Evolutionary conservation across 2,329 filamentous ascomycete species (phyloP).

Genomic region (Aspergillus costaricaensis): DNA sequence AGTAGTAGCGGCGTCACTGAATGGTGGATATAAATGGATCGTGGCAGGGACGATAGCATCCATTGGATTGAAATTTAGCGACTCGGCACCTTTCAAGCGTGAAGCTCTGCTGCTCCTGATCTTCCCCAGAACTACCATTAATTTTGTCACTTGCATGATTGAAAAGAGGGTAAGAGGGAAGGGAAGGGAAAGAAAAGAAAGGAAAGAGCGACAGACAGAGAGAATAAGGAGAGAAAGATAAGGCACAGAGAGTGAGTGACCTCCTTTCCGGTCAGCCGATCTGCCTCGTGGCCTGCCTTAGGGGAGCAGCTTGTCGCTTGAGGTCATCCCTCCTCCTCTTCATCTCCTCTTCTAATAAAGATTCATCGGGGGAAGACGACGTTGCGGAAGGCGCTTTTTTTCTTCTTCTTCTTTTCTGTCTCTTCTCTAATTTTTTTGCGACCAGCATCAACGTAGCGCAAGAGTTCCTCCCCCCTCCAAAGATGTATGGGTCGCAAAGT

Average conservation of each 20-base stretch:
- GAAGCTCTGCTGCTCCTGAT: not conserved
- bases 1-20: no score
- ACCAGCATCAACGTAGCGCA: not conserved
- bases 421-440: no score
- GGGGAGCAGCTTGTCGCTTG: not conserved
- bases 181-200: no score
- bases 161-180: not conserved
- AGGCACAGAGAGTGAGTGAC: no score
- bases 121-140: not conserved
- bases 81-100: not conserved
- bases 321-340: not conserved
- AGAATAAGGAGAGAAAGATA: not conserved
- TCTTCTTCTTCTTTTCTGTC: no score
- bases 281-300: not conserved
- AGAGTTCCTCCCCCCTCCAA: no score
- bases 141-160: not conserved
- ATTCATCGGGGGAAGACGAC: not conserved
- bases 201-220: not conserved
- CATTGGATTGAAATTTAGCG: not conserved
- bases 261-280: not conserved
- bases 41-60: no score
- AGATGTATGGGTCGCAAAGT: slow-evolving; percentile 39
- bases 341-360: not conserved
- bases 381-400: no score
- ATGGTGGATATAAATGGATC: no score